These are phyloP conservation scores for Heliamphora exappendiculata DNA, from an alignment of 148 eudicot species.

Conservation along the genomic window DNA sequence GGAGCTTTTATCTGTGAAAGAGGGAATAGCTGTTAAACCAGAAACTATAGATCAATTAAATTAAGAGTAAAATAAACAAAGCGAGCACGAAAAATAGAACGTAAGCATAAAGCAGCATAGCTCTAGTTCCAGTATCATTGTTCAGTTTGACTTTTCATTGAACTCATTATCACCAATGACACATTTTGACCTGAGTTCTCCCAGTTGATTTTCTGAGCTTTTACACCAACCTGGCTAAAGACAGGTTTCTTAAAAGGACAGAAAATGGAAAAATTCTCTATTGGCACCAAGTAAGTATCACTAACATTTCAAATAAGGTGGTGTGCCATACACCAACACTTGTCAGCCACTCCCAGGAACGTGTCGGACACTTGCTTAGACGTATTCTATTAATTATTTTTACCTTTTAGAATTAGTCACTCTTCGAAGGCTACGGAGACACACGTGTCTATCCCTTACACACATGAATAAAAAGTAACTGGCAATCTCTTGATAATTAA, in stretches of 20 bases:
- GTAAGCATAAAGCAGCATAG: background rate
- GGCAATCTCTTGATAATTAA: too few relatives aligned
- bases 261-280: background rate
- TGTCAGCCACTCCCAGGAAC: too few relatives aligned
- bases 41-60: background rate
- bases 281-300: background rate
- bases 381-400: too few relatives aligned
- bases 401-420: too few relatives aligned
- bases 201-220: background rate
- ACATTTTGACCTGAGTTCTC: background rate
- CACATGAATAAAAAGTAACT: too few relatives aligned
- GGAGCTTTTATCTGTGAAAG: constrained; percentile 67
- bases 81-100: background rate
- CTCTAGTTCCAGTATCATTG: background rate
- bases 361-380: too few relatives aligned
- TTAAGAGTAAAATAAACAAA: background rate
- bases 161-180: background rate
- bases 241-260: background rate
- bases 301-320: too few relatives aligned
- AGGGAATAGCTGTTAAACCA: background rate
- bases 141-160: background rate
- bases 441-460: too few relatives aligned
- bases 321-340: too few relatives aligned
- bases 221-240: background rate
- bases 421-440: too few relatives aligned